Conservation (phyloP, 192 early-diverging fungal genomes). For the Entomortierella beljakovae region DNA sequence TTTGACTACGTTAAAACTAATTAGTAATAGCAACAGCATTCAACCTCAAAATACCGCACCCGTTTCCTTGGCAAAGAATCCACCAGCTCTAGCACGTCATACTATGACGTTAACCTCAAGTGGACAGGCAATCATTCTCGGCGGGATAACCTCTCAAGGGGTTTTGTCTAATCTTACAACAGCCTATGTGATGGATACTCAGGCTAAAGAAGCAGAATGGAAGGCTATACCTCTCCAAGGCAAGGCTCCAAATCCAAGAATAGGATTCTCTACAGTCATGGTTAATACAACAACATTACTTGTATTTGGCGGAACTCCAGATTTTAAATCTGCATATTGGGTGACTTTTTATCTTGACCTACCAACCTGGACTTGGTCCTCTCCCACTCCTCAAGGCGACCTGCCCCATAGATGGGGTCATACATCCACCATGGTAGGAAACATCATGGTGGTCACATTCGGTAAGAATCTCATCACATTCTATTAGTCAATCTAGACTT, state of each 20-base stretch:
- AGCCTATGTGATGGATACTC: constrained; percentile 38
- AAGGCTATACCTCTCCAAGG: constrained; percentile 12
- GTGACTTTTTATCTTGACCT: constrained; percentile 36
- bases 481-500: too few species aligned
- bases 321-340: constrained; percentile 24
- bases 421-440: constrained; percentile 38
- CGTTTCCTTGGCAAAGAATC: constrained; percentile 15
- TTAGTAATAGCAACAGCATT: not conserved
- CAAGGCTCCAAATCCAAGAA: constrained; percentile 19
- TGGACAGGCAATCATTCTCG: constrained; percentile 37
- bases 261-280: constrained; percentile 23
- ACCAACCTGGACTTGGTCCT: constrained; percentile 32
- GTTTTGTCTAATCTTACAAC: constrained; percentile 13
- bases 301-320: constrained; percentile 26
- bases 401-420: constrained; percentile 36
- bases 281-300: constrained; percentile 39
- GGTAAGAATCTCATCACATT: constrained; percentile 15
- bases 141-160: constrained; percentile 14
- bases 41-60: not conserved
- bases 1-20: constrained; percentile 23
- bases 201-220: constrained; percentile 16
- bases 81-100: constrained; percentile 32
- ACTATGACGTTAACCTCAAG: constrained; percentile 33
- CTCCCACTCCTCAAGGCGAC: constrained; percentile 13
- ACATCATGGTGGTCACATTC: constrained; percentile 37